Percentiles rank a stretch among this genome's conserved stretches.
Evolutionary conservation across 2,329 filamentous ascomycete genomes (phyloP).

Genomic region (Calonectria ilicicola): DNA sequence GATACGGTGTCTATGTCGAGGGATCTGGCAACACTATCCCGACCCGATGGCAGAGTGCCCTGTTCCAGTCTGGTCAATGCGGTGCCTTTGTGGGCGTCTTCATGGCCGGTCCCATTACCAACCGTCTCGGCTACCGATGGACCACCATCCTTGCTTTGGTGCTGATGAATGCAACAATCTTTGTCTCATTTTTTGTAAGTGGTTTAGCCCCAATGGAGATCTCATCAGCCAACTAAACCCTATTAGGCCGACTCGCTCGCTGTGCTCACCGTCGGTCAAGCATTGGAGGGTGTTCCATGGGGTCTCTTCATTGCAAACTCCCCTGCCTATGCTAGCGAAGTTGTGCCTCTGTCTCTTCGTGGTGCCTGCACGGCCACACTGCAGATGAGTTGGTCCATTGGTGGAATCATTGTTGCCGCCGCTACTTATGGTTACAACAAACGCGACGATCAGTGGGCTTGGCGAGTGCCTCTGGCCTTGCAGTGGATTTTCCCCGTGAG

Average conservation of each 20-base stretch:
- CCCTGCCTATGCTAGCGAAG: constrained; percentile 69
- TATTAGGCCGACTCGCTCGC: constrained; percentile 45
- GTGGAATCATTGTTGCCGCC: constrained; percentile 68
- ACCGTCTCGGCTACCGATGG: constrained; percentile 48
- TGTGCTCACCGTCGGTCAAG: constrained; percentile 61
- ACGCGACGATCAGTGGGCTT: constrained; percentile 35
- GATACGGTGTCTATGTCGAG: constrained; percentile 45
- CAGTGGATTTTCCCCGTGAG: constrained; percentile 67
- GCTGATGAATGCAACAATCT: constrained; percentile 51
- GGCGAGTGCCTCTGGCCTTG: constrained; percentile 62
- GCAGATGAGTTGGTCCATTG: constrained; percentile 74
- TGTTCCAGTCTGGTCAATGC: constrained; percentile 48
- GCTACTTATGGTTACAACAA: constrained; percentile 64
- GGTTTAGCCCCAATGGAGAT: fast-evolving
- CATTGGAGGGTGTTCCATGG: constrained; percentile 70
- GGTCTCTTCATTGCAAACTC: constrained; percentile 72
- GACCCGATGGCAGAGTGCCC: constrained; percentile 53
- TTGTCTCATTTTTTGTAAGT: constrained; percentile 63
- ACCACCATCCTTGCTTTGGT: constrained; percentile 50
- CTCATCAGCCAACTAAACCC: neutral
- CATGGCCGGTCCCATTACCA: constrained; percentile 49
- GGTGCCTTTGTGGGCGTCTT: constrained; percentile 51
- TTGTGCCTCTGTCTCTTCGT: constrained; percentile 67
- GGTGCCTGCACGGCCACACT: constrained; percentile 67
- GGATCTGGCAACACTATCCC: constrained; percentile 48